Evolutionary conservation across 306 rosid species (phyloP).

Genomic region (Begonia loranthoides): DNA sequence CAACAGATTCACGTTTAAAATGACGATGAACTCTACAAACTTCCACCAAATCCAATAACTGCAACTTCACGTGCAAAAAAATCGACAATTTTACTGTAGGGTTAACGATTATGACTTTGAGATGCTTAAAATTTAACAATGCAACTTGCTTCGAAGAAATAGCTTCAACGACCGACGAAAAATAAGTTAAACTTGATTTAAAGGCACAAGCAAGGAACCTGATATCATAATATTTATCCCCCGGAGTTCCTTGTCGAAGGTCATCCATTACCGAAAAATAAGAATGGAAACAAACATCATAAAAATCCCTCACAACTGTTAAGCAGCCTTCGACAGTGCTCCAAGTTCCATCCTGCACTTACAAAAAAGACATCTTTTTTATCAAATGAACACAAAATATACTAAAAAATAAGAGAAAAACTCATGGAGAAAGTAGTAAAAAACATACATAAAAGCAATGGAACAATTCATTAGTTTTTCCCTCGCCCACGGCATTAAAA

Average conservation of each 20-base stretch:
- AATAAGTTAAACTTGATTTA: not conserved
- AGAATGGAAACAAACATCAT: constrained; percentile 61
- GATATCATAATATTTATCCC: constrained; percentile 58
- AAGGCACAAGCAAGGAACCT: constrained; percentile 25
- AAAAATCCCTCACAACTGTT: constrained; percentile 57
- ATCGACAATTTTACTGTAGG: too few relatives aligned
- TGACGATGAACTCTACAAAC: too few relatives aligned
- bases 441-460: constrained; percentile 70
- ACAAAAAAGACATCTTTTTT: constrained; percentile 11
- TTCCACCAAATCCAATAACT: too few relatives aligned
- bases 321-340: constrained; percentile 45
- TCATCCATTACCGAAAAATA: constrained; percentile 77
- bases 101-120: too few relatives aligned
- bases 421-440: constrained; percentile 3
- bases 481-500: constrained; percentile 78
- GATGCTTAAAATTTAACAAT: too few relatives aligned
- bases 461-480: constrained; percentile 39
- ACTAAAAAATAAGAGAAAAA: constrained; percentile 4
- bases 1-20: too few relatives aligned
- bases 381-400: constrained; percentile 14
- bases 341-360: constrained; percentile 71
- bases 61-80: too few relatives aligned
- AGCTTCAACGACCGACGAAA: too few relatives aligned
- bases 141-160: too few relatives aligned
- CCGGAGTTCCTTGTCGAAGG: constrained; percentile 40